Evolutionary conservation across 306 rosid species (phyloP), one percentile per base, ranked within the genome.

Genomic region (Crotalaria pallida): DNA sequence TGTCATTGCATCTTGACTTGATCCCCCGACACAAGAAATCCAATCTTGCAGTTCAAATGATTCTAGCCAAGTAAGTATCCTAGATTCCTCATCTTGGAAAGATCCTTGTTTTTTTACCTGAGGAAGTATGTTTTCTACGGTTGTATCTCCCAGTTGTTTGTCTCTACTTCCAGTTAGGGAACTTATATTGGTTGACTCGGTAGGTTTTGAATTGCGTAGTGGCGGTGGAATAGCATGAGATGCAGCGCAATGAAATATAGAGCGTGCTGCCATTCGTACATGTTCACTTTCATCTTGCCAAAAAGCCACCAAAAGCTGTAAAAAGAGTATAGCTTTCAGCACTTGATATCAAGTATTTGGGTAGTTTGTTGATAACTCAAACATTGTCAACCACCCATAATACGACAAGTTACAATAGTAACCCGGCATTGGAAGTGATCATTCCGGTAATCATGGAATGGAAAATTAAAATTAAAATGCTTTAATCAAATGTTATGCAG

Each of bases 241-340:
- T 78, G 97, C 97, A 72, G 96, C 85, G 69, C 98, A 90, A 70
- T 94, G 98, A 81, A 94, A 94, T 85, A 94, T 84, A 73, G 98
- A 84, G 58, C 96, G 98, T 9, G 98, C 97, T 49, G 98, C 98
- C 97, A 94, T 90, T 15, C 98, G 90, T 34, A 94, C 83, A 81
- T 90, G 95, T 72, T 88, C 96, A 72, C 95, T 90, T 85, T 88
- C 92, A 76, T 86, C 95, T 94, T 94, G 98, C 98, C 98, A 94
- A 74, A 94, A 94, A 74, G 97, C 88, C 84, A 94, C 98, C 84
- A 94, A 83, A 60, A 94, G 91, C 98, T 94, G 89, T 50, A 72
- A 77, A 83, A 77, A 38, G 72, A 24, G 50, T 47, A 49, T 44
- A 55, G 26, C 65, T 45, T 52, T 71, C 43, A 77, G 74, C 45